These are phyloP conservation scores for Penicillium taxi DNA, from an alignment of 495 filamentous ascomycete genomes.

Conservation along the genomic window DNA sequence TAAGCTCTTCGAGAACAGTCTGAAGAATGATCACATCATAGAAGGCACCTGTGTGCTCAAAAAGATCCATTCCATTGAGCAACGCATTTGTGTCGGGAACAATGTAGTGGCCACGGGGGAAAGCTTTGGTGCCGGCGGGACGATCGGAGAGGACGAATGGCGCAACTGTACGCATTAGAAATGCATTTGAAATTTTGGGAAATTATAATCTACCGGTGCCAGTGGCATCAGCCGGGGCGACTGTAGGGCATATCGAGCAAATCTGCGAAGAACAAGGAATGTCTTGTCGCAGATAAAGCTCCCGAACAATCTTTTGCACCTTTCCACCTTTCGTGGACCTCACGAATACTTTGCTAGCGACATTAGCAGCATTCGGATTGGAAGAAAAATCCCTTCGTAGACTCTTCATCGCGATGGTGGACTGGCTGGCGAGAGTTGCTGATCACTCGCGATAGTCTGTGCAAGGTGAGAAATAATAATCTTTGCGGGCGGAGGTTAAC, in stretches of 20 bases:
- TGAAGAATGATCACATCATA: slow-evolving; percentile 93
- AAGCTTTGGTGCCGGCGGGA: slow-evolving; percentile 73
- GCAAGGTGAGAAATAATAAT: slow-evolving; percentile 15
- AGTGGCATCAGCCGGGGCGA: slow-evolving; percentile 67
- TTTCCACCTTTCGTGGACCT: slow-evolving; percentile 89
- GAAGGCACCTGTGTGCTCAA: slow-evolving; percentile 85
- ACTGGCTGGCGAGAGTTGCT: too few relatives aligned
- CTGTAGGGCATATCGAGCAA: slow-evolving; percentile 62
- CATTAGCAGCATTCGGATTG: slow-evolving; percentile 64
- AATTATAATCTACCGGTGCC: slow-evolving; percentile 55
- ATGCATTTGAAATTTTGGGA: too few relatives aligned
- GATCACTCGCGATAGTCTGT: slow-evolving; percentile 4
- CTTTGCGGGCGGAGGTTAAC: slow-evolving; percentile 19
- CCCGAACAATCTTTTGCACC: slow-evolving; percentile 95
- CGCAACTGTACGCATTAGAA: slow-evolving; percentile 47
- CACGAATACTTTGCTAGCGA: slow-evolving; percentile 88
- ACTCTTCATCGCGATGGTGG: slow-evolving; percentile 67
- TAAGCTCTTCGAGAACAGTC: slow-evolving; percentile 90
- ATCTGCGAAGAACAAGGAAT: slow-evolving; percentile 95
- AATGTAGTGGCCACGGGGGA: slow-evolving; percentile 85
- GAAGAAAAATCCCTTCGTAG: slow-evolving; percentile 65
- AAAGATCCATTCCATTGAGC: slow-evolving; percentile 90
- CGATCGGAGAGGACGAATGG: slow-evolving; percentile 82
- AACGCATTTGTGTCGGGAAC: slow-evolving; percentile 96
- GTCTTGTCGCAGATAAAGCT: slow-evolving; percentile 91